phyloP scores from a whole-genome alignment of 805 yeast species.

The Kuraishia capsulata region DNA sequence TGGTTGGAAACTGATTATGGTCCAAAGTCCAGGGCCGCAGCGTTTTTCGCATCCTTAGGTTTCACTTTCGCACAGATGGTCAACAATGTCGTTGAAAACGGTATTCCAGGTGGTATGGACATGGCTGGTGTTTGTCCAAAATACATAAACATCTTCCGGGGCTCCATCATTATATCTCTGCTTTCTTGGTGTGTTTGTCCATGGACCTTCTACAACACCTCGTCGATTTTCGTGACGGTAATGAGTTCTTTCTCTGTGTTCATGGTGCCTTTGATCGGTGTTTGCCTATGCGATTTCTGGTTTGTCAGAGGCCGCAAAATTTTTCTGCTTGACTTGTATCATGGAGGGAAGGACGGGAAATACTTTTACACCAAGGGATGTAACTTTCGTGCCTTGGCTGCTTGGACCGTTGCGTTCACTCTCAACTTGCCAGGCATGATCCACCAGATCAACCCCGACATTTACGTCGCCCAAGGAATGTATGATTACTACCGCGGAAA shows the following conservation, averaged over 20 bases:
- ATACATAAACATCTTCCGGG: conserved; percentile 33
- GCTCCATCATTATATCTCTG: conserved; percentile 29
- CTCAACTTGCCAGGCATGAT: conserved; percentile 45
- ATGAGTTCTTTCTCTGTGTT: conserved; percentile 24
- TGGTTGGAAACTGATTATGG: conserved; percentile 31
- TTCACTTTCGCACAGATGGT: conserved; percentile 27
- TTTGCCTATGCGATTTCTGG: conserved; percentile 27
- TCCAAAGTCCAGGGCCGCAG: conserved; percentile 35
- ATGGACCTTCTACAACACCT: conserved; percentile 27
- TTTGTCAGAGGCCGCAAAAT: conserved; percentile 28
- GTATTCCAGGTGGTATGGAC: conserved; percentile 40
- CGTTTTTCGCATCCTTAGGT: conserved; percentile 32
- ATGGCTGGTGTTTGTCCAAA: conserved; percentile 36
- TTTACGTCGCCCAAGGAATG: conserved; percentile 22
- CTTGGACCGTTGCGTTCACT: conserved; percentile 29
- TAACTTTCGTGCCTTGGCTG: conserved; percentile 29
- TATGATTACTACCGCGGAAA: neutral
- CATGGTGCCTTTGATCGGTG: conserved; percentile 29
- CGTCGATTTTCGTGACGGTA: conserved; percentile 23
- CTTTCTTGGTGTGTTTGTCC: conserved; percentile 28
- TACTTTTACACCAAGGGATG: conserved; percentile 34
- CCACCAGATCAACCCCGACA: conserved; percentile 15
- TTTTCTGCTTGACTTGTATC: conserved; percentile 30
- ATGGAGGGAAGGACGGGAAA: conserved; percentile 12
- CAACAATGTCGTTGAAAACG: conserved; percentile 29